A percentile compares a stretch with the other conserved stretches of the same genome.
These are phyloP conservation scores for Labyrinthula sp. DNA, from an alignment of 352 stramenopile genomes.

Conservation along the genomic window DNA sequence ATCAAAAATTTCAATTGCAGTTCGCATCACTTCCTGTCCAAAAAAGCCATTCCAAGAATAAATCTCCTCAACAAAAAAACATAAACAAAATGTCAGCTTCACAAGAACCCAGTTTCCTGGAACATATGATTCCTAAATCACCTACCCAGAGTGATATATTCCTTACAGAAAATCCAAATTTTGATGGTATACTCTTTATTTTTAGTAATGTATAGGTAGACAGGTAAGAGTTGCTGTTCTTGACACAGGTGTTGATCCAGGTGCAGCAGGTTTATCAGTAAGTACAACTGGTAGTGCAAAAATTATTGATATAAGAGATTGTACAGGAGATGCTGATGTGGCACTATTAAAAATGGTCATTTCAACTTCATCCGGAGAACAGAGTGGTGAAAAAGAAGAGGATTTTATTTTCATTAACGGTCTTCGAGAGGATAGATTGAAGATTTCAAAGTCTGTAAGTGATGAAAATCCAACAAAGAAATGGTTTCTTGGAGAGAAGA, in stretches of 20 bases:
- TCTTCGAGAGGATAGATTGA: slow-evolving; percentile 1
- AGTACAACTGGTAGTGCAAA: slow-evolving; percentile 54
- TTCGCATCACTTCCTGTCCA: no score
- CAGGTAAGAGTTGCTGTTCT: slow-evolving; percentile 74
- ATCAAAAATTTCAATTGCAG: no score
- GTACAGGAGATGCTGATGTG: slow-evolving; percentile 70
- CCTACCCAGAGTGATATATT: slow-evolving; percentile 62
- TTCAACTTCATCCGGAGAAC: slow-evolving; percentile 2
- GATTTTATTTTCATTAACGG: slow-evolving; percentile 5
- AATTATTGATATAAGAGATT: slow-evolving; percentile 79
- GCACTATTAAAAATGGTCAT: slow-evolving; percentile 53
- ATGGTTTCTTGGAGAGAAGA: slow-evolving; percentile 57
- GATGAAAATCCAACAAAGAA: slow-evolving; percentile 40
- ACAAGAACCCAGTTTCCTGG: no score
- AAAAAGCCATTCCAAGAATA: no score
- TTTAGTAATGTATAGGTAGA: slow-evolving; percentile 62
- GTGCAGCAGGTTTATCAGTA: slow-evolving; percentile 54
- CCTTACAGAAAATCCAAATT: slow-evolving; percentile 49
- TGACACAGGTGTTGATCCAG: slow-evolving; percentile 79
- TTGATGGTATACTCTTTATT: no score
- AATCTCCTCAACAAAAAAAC: no score
- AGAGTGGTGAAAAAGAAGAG: no score
- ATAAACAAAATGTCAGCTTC: no score
- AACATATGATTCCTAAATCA: slow-evolving; percentile 53
- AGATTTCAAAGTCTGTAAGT: slow-evolving; percentile 2